Evolutionary conservation across 371 early-diverging fungal species (phyloP).

Genomic region (Apophysomyces trapeziformis): DNA sequence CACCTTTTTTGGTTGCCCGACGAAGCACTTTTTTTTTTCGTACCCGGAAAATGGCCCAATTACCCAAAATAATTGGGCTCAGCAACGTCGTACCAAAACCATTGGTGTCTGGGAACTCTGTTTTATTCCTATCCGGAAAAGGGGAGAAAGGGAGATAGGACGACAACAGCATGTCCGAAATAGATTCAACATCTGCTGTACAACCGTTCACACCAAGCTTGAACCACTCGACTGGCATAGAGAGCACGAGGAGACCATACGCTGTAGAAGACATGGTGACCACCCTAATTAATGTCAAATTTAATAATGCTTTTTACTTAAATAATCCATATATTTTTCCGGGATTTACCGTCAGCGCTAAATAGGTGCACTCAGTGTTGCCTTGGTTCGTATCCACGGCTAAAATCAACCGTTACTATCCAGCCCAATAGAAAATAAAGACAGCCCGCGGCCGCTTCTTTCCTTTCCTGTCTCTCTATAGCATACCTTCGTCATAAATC

Average conservation of each 20-base stretch:
- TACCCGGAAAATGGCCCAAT: background rate
- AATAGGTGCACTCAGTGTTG: constrained; percentile 18
- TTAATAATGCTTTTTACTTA: background rate
- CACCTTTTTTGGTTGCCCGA: background rate
- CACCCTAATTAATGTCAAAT: constrained; percentile 19
- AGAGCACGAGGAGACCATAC: constrained; percentile 48
- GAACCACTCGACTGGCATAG: constrained; percentile 32
- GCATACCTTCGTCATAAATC: constrained; percentile 38
- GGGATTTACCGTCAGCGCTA: constrained; percentile 23
- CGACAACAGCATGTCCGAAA: background rate
- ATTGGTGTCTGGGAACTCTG: background rate
- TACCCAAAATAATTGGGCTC: constrained; percentile 5
- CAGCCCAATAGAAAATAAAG: background rate
- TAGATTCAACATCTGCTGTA: constrained; percentile 15
- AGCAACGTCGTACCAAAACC: constrained; percentile 5
- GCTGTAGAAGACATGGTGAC: constrained; percentile 39
- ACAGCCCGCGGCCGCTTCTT: background rate
- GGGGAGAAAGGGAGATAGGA: background rate
- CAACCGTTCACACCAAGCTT: constrained; percentile 42
- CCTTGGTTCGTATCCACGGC: constrained; percentile 14
- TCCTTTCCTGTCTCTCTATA: background rate
- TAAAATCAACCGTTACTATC: constrained; percentile 3
- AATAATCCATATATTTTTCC: background rate
- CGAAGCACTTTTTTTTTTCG: background rate
- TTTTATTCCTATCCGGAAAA: background rate